Percentiles rank a stretch among this genome's conserved stretches.
phyloP scores from a whole-genome alignment of 148 eudicot species.

The Rhododendron henanense region DNA sequence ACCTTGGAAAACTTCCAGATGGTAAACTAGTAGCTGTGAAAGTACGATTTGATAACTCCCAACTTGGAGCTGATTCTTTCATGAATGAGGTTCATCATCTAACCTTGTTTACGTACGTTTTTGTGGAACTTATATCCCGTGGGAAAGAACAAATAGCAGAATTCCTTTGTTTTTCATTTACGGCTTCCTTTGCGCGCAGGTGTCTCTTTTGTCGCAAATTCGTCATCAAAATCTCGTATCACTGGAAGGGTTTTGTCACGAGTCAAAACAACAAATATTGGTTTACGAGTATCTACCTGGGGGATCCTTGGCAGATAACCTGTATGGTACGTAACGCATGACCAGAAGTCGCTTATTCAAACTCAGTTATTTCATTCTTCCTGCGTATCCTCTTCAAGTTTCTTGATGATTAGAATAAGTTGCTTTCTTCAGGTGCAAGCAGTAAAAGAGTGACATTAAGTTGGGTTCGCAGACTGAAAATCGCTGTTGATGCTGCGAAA shows the following conservation, averaged over 20 bases:
- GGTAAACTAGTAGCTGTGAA: slow-evolving; percentile 71
- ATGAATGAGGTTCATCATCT: slow-evolving; percentile 54
- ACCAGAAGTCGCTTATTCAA: neutral
- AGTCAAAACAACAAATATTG: slow-evolving; percentile 69
- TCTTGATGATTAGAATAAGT: neutral
- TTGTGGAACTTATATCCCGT: neutral
- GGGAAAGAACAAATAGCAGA: neutral
- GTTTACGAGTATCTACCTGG: slow-evolving; percentile 76
- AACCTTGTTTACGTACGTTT: neutral
- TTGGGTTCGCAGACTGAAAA: slow-evolving; percentile 80
- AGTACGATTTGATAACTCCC: slow-evolving; percentile 61
- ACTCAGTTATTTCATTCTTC: neutral
- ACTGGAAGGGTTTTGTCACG: slow-evolving; percentile 75
- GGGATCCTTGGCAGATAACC: slow-evolving; percentile 85
- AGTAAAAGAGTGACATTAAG: slow-evolving; percentile 57
- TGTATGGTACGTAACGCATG: slow-evolving; percentile 46
- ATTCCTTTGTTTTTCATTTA: neutral
- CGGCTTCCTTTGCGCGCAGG: slow-evolving; percentile 29
- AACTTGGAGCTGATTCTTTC: slow-evolving; percentile 70
- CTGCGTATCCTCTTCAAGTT: neutral
- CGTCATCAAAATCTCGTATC: slow-evolving; percentile 73
- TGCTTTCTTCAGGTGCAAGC: slow-evolving; percentile 39
- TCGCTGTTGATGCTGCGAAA: slow-evolving; percentile 87
- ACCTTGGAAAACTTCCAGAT: slow-evolving; percentile 58
- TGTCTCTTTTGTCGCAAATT: slow-evolving; percentile 64